Evolutionary conservation across 2,329 filamentous ascomycete genomes (phyloP), one percentile per base, ranked within the genome.

Genomic region (Xylariaceae sp.): DNA sequence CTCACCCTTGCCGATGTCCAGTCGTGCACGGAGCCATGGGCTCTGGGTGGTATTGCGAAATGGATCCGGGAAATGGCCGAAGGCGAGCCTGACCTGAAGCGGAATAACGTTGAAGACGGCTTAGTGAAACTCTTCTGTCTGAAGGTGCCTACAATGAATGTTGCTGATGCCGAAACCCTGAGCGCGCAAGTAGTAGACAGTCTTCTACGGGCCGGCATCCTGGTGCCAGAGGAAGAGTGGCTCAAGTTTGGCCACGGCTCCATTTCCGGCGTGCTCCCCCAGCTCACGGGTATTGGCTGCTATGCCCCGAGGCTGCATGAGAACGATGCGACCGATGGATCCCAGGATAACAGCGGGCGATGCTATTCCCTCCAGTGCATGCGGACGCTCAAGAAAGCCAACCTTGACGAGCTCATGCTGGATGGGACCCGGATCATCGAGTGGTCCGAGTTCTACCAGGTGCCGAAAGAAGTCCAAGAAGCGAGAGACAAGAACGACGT

Each of bases 61-160:
- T 98, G 92, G 92, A 73, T 97, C 43, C 83, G 85, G 43, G 81
- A 84, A 40, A 83, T 97, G 76, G 87, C 87, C 9, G 89, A 96
- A 52, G 89, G 90, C 27, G 90, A 96, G 56, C 80, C 83, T 9
- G 88, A 98, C 61, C 67, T 98, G 32, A 88, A 85, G 58, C 78
- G 85, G 56, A 85, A 88, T 55, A 82, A 85, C 2, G 81, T 98
- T 36, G 83, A 88, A 42, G 89, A 97, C 51, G 89, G 87, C 2
- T 72, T 98, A 29, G 81, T 95, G 29, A 85, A 82, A 19, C 70
- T 98, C 5, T 97, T 98, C 60, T 94, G 87, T 2, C 78, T 86
- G 64, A 97, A 96, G 62, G 88, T 98, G 1, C 89, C 92, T 0
- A 98, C 88, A 1, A 96, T 98, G 88, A 97, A 98, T 53, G 90